phyloP scores from a whole-genome alignment of 2,329 filamentous ascomycete species.

The Thielaviopsis euricoi region DNA sequence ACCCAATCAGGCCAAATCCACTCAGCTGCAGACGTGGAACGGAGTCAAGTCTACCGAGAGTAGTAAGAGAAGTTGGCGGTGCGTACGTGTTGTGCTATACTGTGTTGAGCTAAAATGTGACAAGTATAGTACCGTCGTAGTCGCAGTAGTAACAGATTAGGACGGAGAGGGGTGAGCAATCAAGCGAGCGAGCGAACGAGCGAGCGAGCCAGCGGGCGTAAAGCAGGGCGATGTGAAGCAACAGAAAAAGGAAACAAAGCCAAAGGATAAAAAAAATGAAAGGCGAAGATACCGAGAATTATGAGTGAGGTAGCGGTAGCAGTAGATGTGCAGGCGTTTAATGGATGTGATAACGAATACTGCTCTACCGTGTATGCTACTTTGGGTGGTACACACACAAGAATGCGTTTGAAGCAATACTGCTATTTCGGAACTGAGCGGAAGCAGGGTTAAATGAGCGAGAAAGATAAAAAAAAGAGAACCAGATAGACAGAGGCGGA shows the following conservation, averaged over 20 bases:
- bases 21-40: not conserved
- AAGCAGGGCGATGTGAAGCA: not conserved
- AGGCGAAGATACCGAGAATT: not conserved
- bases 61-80: not conserved
- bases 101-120: no score
- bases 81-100: no score
- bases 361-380: no score
- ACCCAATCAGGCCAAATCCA: not conserved
- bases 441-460: no score
- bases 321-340: not conserved
- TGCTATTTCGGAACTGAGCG: no score
- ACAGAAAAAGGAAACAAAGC: not conserved
- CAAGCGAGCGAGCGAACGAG: not conserved
- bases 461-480: no score
- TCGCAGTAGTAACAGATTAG: not conserved
- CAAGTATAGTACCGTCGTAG: not conserved
- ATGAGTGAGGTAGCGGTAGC: not conserved
- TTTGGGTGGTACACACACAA: no score
- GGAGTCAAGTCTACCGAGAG: not conserved
- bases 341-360: not conserved
- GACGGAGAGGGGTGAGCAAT: not conserved
- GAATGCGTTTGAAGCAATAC: no score
- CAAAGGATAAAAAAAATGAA: not conserved
- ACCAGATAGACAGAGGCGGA: no score
- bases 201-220: not conserved